phyloP scores from a whole-genome alignment of 495 filamentous ascomycete species.

The Penicillium salamii region DNA sequence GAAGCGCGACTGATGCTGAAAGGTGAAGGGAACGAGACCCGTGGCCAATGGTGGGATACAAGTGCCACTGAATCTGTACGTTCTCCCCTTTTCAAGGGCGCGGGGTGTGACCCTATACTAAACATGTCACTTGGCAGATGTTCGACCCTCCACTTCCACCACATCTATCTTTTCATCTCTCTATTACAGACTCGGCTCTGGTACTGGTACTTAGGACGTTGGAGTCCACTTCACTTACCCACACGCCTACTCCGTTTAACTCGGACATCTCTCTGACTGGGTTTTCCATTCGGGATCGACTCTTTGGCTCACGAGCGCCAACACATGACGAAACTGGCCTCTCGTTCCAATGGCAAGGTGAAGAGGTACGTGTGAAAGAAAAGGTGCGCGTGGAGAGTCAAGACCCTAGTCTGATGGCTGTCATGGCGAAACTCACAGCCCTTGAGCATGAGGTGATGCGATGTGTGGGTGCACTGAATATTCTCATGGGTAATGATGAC shows the following conservation, averaged over 20 bases:
- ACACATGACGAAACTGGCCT: constrained; percentile 81
- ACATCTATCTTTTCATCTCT: constrained; percentile 70
- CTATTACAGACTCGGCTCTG: constrained; percentile 72
- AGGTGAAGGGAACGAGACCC: constrained; percentile 47
- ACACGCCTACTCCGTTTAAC: constrained; percentile 59
- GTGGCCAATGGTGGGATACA: constrained; percentile 57
- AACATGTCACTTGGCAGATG: constrained; percentile 19
- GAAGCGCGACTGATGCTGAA: constrained; percentile 59
- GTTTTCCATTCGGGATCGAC: constrained; percentile 55
- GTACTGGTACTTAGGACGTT: constrained; percentile 78
- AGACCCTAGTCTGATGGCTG: constrained; percentile 83
- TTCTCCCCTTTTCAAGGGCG: not conserved
- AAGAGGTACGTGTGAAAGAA: constrained; percentile 81
- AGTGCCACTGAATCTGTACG: constrained; percentile 51
- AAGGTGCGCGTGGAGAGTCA: constrained; percentile 89
- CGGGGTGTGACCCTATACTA: not conserved
- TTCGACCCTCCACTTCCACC: constrained; percentile 60
- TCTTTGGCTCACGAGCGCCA: constrained; percentile 52
- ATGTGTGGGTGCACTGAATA: constrained; percentile 67
- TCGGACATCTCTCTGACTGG: constrained; percentile 51
- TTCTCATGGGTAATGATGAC: constrained; percentile 71
- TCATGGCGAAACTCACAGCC: constrained; percentile 82
- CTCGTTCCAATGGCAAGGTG: constrained; percentile 63
- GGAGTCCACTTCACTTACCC: constrained; percentile 57
- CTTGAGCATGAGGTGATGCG: constrained; percentile 69